Percentiles rank a stretch among this genome's conserved stretches.
Evolutionary conservation across 2,329 filamentous ascomycete genomes (phyloP).

Genomic region (Fusarium robinianum): DNA sequence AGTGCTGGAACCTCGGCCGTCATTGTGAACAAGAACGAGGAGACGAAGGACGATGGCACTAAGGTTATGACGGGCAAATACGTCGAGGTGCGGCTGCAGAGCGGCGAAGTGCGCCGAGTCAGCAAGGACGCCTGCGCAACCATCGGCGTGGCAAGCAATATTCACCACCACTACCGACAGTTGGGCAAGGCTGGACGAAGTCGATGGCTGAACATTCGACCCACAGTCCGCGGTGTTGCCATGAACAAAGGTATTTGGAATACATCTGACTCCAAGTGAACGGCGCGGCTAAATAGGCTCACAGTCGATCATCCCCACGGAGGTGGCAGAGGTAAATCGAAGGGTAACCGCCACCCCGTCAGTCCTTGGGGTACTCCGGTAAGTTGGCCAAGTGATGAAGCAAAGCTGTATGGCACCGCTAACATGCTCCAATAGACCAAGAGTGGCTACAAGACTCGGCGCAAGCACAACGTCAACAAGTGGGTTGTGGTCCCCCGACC

Average conservation of each 20-base stretch:
- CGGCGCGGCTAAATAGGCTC: constrained; percentile 21
- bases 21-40: constrained; percentile 86
- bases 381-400: constrained; percentile 51
- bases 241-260: constrained; percentile 85
- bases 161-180: constrained; percentile 85
- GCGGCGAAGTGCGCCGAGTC: constrained; percentile 87
- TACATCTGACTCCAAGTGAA: background rate
- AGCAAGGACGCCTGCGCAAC: constrained; percentile 93
- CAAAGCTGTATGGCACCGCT: constrained; percentile 7
- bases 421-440: constrained; percentile 60
- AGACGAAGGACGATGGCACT: constrained; percentile 62
- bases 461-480: constrained; percentile 87
- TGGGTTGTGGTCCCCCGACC: constrained; percentile 82
- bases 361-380: constrained; percentile 96
- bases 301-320: constrained; percentile 93
- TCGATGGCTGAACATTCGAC: constrained; percentile 91
- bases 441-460: constrained; percentile 88
- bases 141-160: constrained; percentile 91
- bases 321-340: constrained; percentile 98
- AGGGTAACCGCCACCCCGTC: constrained; percentile 94
- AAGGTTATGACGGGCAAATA: constrained; percentile 72
- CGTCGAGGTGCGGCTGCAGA: constrained; percentile 85
- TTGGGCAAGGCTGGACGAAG: constrained; percentile 94
- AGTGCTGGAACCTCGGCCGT: constrained; percentile 92
- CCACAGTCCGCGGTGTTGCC: constrained; percentile 93